phyloP scores from a whole-genome alignment of 768 basidiomycete genomes.

The Russula sp. region DNA sequence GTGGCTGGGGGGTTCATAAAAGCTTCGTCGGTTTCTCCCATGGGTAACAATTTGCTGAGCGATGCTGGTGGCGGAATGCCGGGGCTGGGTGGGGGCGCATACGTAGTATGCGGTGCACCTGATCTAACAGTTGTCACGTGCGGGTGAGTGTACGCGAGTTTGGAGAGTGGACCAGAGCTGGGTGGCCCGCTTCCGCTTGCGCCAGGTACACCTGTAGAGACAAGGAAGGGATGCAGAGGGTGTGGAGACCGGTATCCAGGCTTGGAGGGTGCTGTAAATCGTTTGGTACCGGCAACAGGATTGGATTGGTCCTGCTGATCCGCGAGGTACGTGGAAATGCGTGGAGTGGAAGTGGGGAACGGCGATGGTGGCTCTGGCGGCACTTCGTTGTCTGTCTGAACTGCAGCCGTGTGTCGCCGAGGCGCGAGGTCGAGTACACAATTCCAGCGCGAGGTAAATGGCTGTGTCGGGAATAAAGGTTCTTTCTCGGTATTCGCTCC shows the following conservation, averaged over 20 bases:
- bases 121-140: slow-evolving; percentile 8
- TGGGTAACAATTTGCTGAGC: slow-evolving; percentile 17
- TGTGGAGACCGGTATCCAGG: slow-evolving; percentile 32
- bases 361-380: slow-evolving; percentile 78
- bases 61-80: slow-evolving; percentile 23
- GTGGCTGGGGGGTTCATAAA: slow-evolving; percentile 40
- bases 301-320: slow-evolving; percentile 26
- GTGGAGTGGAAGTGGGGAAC: slow-evolving; percentile 44
- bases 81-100: slow-evolving; percentile 15
- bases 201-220: slow-evolving; percentile 30
- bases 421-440: slow-evolving; percentile 75
- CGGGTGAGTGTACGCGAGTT: slow-evolving; percentile 16
- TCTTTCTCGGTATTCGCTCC: neutral
- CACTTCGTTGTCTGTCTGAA: slow-evolving; percentile 36
- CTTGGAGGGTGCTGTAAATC: slow-evolving; percentile 36
- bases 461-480: slow-evolving; percentile 54
- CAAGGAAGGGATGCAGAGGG: slow-evolving; percentile 27
- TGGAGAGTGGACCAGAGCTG: slow-evolving; percentile 15
- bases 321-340: slow-evolving; percentile 20
- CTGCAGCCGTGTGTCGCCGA: slow-evolving; percentile 23
- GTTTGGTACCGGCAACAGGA: slow-evolving; percentile 50
- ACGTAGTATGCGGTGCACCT: slow-evolving; percentile 17
- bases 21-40: slow-evolving; percentile 20
- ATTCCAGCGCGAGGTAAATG: slow-evolving; percentile 86
- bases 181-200: slow-evolving; percentile 12